Conservation (phyloP, 768 basidiomycete species). For the Auriscalpium vulgare region DNA sequence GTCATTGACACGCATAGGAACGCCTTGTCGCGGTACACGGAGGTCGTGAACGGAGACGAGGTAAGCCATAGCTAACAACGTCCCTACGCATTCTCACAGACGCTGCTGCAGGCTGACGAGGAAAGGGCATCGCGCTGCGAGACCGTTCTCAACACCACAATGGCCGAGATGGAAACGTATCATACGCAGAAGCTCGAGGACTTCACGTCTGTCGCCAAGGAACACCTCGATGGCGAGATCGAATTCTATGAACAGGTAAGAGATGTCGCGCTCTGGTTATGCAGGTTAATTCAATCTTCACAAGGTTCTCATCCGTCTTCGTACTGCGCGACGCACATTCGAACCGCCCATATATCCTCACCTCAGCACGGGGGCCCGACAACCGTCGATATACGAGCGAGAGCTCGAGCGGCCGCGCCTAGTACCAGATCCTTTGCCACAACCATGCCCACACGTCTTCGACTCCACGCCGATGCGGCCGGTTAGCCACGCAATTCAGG, state of each 20-base stretch:
- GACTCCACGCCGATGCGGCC: conserved; percentile 70
- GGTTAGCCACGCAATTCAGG: conserved; percentile 67
- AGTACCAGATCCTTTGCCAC: conserved; percentile 43
- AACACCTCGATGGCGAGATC: conserved; percentile 76
- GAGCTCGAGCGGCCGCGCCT: conserved; percentile 52
- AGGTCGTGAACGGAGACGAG: conserved; percentile 34
- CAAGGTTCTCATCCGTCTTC: conserved; percentile 53
- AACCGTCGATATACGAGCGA: conserved; percentile 70
- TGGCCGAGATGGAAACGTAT: conserved; percentile 82
- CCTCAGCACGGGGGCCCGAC: conserved; percentile 42
- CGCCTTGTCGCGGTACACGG: conserved; percentile 57
- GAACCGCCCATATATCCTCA: conserved; percentile 40
- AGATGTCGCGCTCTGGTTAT: not conserved
- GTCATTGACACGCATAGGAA: conserved; percentile 70
- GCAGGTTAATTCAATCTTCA: not conserved
- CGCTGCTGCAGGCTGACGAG: conserved; percentile 42
- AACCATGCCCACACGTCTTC: conserved; percentile 74
- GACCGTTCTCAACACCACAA: conserved; percentile 80
- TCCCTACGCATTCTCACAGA: not conserved
- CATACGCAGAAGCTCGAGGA: conserved; percentile 70
- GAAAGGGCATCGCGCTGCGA: conserved; percentile 71
- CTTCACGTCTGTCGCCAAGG: conserved; percentile 46
- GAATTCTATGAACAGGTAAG: conserved; percentile 62
- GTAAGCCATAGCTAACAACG: conserved; percentile 18
- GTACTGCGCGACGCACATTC: conserved; percentile 46